Conservation (phyloP, 345 rosid genomes). For the Angophora floribunda region DNA sequence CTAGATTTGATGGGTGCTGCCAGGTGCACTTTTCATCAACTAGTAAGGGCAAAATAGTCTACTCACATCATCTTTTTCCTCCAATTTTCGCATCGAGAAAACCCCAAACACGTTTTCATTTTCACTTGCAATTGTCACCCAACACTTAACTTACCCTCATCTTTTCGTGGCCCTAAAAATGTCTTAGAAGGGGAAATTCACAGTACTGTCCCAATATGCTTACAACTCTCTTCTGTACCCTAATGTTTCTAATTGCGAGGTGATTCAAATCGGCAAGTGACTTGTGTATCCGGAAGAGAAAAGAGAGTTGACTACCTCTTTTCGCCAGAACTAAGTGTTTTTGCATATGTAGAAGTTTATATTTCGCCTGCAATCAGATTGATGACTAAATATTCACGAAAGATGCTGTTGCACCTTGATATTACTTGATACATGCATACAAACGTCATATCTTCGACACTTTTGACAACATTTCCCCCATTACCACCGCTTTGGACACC, state of each 20-base stretch:
- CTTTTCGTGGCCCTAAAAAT: neutral
- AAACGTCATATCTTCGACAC: too few species aligned
- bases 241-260: neutral
- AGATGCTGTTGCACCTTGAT: neutral
- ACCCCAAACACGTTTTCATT: neutral
- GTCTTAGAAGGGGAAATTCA: neutral
- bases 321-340: neutral
- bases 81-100: neutral
- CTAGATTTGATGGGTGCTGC: neutral
- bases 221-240: neutral
- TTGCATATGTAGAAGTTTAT: neutral
- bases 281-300: neutral
- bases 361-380: neutral
- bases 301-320: neutral
- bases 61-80: neutral
- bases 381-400: neutral
- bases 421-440: too few species aligned
- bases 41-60: conserved; percentile 1
- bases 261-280: neutral
- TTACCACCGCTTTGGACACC: neutral
- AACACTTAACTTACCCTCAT: neutral
- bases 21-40: neutral
- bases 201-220: neutral
- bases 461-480: too few species aligned
- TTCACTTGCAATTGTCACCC: neutral